phyloP scores from a whole-genome alignment of 768 basidiomycete species.

The Pleurotus citrinopileatus region DNA sequence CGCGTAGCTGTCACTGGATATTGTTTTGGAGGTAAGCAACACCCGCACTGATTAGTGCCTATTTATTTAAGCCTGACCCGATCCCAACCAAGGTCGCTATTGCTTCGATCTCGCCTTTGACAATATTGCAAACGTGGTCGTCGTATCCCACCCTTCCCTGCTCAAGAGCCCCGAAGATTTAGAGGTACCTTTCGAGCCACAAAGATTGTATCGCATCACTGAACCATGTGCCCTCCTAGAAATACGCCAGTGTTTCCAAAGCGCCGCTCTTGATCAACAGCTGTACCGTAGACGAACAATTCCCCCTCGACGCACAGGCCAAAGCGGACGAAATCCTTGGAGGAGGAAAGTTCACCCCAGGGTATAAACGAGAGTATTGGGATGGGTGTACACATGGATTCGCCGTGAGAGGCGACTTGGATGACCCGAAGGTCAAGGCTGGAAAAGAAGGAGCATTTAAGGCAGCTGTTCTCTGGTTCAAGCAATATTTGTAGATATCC shows the following conservation, averaged over 20 bases:
- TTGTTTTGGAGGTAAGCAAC: constrained; percentile 59
- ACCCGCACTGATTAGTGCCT: constrained; percentile 2
- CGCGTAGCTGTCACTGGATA: constrained; percentile 61
- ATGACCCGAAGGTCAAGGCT: constrained; percentile 48
- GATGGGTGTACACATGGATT: constrained; percentile 53
- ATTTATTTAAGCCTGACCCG: constrained; percentile 9
- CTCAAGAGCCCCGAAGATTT: constrained; percentile 59
- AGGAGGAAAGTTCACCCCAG: constrained; percentile 38
- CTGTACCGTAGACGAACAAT: constrained; percentile 49
- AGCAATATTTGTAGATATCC: constrained; percentile 30
- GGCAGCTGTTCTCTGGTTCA: constrained; percentile 53
- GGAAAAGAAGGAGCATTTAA: constrained; percentile 66
- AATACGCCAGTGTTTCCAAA: constrained; percentile 40
- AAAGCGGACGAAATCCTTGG: constrained; percentile 51
- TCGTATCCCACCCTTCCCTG: constrained; percentile 59
- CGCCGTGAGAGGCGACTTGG: constrained; percentile 47
- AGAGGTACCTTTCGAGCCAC: constrained; percentile 35
- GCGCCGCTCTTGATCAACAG: constrained; percentile 68
- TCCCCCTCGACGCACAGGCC: constrained; percentile 42
- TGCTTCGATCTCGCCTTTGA: constrained; percentile 64
- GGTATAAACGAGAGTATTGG: constrained; percentile 49
- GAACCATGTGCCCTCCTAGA: constrained; percentile 28
- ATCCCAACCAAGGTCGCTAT: constrained; percentile 34
- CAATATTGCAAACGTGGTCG: constrained; percentile 43
- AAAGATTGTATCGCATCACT: background rate